Evolutionary conservation across 2,329 filamentous ascomycete genomes (phyloP).

Genomic region (Chaetomiaceae sp.): DNA sequence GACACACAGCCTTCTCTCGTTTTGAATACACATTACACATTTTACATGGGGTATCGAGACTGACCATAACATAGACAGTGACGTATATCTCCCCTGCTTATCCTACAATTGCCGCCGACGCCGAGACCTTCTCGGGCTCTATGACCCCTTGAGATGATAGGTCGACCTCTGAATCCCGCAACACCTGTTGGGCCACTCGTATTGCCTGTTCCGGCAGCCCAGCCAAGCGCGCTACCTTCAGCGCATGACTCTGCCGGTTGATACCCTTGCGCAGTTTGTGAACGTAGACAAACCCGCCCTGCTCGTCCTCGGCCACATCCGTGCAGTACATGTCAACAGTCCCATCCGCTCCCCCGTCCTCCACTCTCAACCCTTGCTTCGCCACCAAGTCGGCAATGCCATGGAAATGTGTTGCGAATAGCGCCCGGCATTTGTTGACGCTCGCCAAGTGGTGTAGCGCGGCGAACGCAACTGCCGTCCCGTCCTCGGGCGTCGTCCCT

Average conservation of each 20-base stretch:
- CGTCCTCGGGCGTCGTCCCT: slow-evolving; percentile 90
- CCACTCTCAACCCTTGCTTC: slow-evolving; percentile 42
- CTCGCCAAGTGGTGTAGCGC: slow-evolving; percentile 78
- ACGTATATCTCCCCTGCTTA: slow-evolving; percentile 10
- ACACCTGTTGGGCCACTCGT: slow-evolving; percentile 57
- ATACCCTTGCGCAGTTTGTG: slow-evolving; percentile 77
- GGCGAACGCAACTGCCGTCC: slow-evolving; percentile 83
- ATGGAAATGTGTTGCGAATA: slow-evolving; percentile 98
- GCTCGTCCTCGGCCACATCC: slow-evolving; percentile 71
- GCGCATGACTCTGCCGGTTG: slow-evolving; percentile 81
- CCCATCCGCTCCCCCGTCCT: slow-evolving; percentile 33
- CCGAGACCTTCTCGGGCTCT: background rate
- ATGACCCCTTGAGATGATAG: slow-evolving; percentile 7
- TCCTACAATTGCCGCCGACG: slow-evolving; percentile 13
- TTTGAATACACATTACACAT: slow-evolving; percentile 22
- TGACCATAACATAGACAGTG: slow-evolving; percentile 32
- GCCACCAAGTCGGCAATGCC: slow-evolving; percentile 70
- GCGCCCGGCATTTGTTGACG: slow-evolving; percentile 69
- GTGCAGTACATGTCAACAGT: slow-evolving; percentile 77
- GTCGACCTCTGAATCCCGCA: slow-evolving; percentile 34
- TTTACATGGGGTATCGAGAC: slow-evolving; percentile 35
- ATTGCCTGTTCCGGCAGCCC: slow-evolving; percentile 73
- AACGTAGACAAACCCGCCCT: slow-evolving; percentile 75
- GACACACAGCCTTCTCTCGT: slow-evolving; percentile 36
- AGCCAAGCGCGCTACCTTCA: slow-evolving; percentile 89